A percentile compares a stretch with the other conserved stretches of the same genome.
Evolutionary conservation across 345 rosid genomes (phyloP).

Genomic region (Corymbia maculata): DNA sequence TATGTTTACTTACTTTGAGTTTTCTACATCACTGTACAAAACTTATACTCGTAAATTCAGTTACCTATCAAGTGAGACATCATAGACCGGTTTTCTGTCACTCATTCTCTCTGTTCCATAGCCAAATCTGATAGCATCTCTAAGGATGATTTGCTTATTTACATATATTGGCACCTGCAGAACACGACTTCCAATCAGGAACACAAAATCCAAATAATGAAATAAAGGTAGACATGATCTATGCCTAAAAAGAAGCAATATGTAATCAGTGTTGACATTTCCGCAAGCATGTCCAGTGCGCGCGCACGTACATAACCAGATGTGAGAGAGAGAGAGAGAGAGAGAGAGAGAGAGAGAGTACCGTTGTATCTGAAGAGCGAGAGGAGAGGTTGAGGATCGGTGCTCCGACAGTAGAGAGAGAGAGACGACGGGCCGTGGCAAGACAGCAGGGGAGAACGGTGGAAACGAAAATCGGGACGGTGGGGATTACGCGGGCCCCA

Average conservation of each 20-base stretch:
- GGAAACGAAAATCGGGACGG: background rate
- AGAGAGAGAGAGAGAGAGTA: background rate
- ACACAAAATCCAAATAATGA: background rate
- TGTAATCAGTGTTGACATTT: background rate
- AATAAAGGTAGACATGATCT: background rate
- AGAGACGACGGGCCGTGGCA: background rate
- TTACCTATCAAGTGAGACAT: constrained; percentile 76
- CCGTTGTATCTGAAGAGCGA: background rate
- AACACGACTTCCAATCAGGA: background rate
- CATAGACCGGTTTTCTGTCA: constrained; percentile 45
- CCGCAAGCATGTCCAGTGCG: no score
- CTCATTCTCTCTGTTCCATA: constrained; percentile 44
- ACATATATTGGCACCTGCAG: constrained; percentile 86
- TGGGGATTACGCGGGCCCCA: no score
- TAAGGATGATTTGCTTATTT: constrained; percentile 60
- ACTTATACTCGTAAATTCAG: background rate
- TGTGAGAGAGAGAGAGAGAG: no score
- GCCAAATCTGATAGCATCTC: constrained; percentile 72
- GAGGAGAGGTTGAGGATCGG: background rate
- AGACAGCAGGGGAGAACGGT: background rate
- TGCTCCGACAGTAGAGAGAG: background rate
- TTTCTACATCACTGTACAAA: background rate
- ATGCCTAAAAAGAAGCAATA: background rate
- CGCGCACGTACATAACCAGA: fast-evolving
- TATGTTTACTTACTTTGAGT: background rate